Evolutionary conservation across 2,329 filamentous ascomycete species (phyloP), one percentile per base, ranked within the genome.

Genomic region (Aspergillus floridensis): DNA sequence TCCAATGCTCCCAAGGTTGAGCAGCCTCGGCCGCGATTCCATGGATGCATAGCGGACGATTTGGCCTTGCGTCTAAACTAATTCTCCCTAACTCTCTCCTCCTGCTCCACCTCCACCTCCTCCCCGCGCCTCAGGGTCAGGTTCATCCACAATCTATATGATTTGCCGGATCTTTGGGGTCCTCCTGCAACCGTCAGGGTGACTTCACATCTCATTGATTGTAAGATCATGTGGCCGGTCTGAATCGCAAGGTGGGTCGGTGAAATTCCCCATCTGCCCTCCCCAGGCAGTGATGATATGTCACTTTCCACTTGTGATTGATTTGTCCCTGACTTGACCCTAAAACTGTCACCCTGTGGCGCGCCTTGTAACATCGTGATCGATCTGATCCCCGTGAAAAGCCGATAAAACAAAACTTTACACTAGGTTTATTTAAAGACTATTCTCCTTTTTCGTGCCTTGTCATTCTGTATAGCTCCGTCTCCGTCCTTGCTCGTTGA

Each of bases 171-270:
- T 53, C 51, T 21, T 41, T 26, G 7, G 14, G 32, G 22, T 21
- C 24, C 14, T n/a, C 29, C 48, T 49, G 48, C 48, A n/a, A 16
- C 53, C 44, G 44, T 55, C 53, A 55, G 44, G 47, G 53, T 48
- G 53, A 55, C 53, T 48, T 55, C 53, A 55, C 26, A 32, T 24
- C 11, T 31, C 53, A 26, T 55, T 35, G 44, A 46, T n/a, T 55
- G 24, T 55, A 48, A 31, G 46, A 21, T 22, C 53, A 55, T 47
- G 41, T 29, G 24, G 53, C 53, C 44, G 41, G 53, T 29, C 53
- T 48, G 53, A 55, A 48, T 55, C 53, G 19, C 31, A 32, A 55
- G 46, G 29, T 24, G 26, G 26, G 24, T 44, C 32, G 32, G 32
- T 12, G 16, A 44, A 44, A 44, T 8, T 3, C 38, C 6, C 38